phyloP scores from a whole-genome alignment of 169 alveolate species.

The Plasmodium vivax region DNA sequence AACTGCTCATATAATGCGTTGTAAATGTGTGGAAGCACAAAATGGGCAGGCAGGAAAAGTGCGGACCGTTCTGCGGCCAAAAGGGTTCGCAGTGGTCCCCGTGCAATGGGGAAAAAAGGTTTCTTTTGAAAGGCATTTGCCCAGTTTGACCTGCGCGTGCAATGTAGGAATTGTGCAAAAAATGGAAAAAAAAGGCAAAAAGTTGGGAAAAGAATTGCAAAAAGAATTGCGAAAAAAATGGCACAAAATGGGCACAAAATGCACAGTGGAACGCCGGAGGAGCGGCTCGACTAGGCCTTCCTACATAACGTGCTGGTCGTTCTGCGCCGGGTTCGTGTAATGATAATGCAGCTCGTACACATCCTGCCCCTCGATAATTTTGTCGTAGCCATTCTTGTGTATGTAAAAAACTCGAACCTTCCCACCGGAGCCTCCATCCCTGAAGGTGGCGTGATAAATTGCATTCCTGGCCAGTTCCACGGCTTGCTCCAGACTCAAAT shows the following conservation, averaged over 20 bases:
- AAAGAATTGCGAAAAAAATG: not conserved
- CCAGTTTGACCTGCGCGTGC: constrained; percentile 7
- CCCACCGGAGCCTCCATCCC: constrained; percentile 99
- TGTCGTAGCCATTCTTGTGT: constrained; percentile 94
- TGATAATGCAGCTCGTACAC: constrained; percentile 91
- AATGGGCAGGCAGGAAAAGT: not conserved
- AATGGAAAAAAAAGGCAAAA: not conserved
- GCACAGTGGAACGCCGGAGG: not conserved
- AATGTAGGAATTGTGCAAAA: not conserved
- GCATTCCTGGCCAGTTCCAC: constrained; percentile 98
- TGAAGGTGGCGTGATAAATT: constrained; percentile 98
- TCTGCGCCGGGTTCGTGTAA: constrained; percentile 83
- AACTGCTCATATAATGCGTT: not conserved
- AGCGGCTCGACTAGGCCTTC: not conserved
- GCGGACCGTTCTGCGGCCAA: not conserved
- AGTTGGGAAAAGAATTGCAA: not conserved
- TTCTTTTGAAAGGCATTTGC: not conserved
- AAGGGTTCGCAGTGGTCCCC: not conserved
- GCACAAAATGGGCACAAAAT: not conserved
- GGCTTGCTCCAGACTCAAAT: constrained; percentile 96
- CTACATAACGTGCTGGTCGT: constrained; percentile 71
- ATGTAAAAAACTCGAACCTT: constrained; percentile 97
- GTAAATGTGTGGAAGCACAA: not conserved
- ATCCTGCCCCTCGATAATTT: constrained; percentile 92
- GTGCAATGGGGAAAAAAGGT: not conserved